Evolutionary conservation across 345 rosid genomes (phyloP).

Genomic region (Gossypium australe): DNA sequence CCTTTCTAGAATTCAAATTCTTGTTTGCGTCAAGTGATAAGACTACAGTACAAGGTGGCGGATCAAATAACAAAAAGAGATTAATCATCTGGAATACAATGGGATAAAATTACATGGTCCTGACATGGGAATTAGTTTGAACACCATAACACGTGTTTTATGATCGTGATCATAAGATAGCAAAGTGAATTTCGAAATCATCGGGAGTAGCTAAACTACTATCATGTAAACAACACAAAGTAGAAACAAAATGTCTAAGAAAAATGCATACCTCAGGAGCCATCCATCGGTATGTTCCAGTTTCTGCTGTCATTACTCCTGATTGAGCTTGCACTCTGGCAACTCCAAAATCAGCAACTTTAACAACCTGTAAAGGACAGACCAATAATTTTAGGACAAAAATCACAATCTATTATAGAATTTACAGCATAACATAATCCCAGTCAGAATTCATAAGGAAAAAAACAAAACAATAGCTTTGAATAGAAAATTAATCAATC

Average conservation of each 20-base stretch:
- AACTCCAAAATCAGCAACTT: conserved; percentile 98
- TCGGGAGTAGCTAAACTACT: neutral
- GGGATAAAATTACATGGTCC: neutral
- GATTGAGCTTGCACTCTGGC: conserved; percentile 89
- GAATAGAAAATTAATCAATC: neutral
- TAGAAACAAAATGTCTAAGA: conserved; percentile 7
- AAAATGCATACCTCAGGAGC: conserved; percentile 79
- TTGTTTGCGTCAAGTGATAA: neutral
- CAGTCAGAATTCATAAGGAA: neutral
- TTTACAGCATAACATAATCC: neutral
- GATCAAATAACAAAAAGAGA: neutral
- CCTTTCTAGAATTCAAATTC: neutral
- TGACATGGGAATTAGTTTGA: neutral
- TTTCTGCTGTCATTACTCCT: conserved; percentile 97
- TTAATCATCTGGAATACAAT: neutral
- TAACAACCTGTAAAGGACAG: conserved; percentile 62
- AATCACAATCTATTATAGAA: neutral
- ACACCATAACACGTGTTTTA: neutral
- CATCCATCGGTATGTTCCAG: conserved; percentile 99
- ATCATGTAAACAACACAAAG: conserved; percentile 12
- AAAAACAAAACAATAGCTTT: neutral
- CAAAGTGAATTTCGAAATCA: neutral
- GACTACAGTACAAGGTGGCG: neutral
- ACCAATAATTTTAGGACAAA: conserved; percentile 8
- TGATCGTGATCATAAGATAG: conserved; percentile 2